Conservation (phyloP, 2,329 filamentous ascomycete genomes). For the Reticulascus tulasneorum region DNA sequence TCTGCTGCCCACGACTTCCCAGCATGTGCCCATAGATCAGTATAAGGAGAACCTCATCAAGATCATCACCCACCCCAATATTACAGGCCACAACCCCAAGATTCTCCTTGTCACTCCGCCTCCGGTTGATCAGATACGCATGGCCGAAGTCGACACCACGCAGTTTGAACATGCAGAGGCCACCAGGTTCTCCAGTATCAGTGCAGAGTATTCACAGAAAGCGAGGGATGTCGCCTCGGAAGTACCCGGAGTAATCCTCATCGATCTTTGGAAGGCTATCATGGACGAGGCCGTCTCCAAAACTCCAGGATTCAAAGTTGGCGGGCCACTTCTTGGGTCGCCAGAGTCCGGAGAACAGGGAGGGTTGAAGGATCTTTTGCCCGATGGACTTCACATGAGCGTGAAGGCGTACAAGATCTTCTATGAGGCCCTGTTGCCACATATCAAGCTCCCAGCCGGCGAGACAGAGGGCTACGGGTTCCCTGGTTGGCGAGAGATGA, state of each 20-base stretch:
- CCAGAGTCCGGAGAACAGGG: slow-evolving; percentile 46
- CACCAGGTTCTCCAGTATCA: slow-evolving; percentile 43
- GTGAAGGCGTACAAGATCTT: slow-evolving; percentile 51
- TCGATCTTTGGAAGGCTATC: slow-evolving; percentile 78
- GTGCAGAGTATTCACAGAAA: slow-evolving; percentile 54
- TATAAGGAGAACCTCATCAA: slow-evolving; percentile 69
- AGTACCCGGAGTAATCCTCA: slow-evolving; percentile 61
- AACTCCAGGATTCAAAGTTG: slow-evolving; percentile 52
- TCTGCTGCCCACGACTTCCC: slow-evolving; percentile 55
- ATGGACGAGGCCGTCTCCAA: slow-evolving; percentile 64
- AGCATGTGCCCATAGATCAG: slow-evolving; percentile 72
- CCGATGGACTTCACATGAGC: slow-evolving; percentile 56
- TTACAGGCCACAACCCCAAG: slow-evolving; percentile 66
- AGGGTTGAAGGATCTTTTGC: slow-evolving; percentile 47
- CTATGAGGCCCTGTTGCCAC: slow-evolving; percentile 42
- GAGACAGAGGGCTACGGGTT: slow-evolving; percentile 37
- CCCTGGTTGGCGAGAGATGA: slow-evolving; percentile 42
- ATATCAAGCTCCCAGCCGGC: slow-evolving; percentile 35
- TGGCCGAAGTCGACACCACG: slow-evolving; percentile 42
- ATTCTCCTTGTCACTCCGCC: slow-evolving; percentile 80
- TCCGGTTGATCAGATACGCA: slow-evolving; percentile 73
- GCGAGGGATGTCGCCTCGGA: slow-evolving; percentile 65
- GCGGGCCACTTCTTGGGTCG: slow-evolving; percentile 45
- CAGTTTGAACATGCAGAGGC: slow-evolving; percentile 37
- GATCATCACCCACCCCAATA: slow-evolving; percentile 68